Conservation (phyloP, 768 basidiomycete genomes). For the Pleurotus giganteus region DNA sequence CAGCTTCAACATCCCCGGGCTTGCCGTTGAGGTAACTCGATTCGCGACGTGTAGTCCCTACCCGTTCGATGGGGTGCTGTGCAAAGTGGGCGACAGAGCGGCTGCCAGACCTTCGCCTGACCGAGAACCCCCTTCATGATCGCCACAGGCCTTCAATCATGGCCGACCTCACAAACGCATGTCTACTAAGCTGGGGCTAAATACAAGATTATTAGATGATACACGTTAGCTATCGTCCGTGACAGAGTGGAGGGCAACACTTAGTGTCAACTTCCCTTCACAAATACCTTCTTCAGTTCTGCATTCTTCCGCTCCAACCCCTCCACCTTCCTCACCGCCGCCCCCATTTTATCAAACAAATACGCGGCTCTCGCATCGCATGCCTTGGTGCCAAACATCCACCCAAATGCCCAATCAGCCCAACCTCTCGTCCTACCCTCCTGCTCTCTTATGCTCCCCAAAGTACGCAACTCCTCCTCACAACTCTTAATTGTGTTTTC, state of each 20-base stretch:
- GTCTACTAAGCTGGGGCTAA: neutral
- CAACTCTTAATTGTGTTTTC: constrained; percentile 67
- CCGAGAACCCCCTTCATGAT: too few relatives aligned
- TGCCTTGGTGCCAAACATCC: constrained; percentile 46
- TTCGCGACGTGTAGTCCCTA: too few relatives aligned
- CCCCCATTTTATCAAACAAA: constrained; percentile 72
- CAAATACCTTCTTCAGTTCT: constrained; percentile 59
- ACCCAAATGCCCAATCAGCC: constrained; percentile 30
- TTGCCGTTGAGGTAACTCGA: too few relatives aligned
- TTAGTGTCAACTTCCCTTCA: constrained; percentile 28
- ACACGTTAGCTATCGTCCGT: constrained; percentile 9
- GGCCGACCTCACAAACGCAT: neutral
- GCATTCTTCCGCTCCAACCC: constrained; percentile 68
- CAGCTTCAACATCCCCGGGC: too few relatives aligned
- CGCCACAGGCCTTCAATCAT: neutral
- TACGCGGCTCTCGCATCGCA: constrained; percentile 61
- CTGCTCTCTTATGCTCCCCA: constrained; percentile 64
- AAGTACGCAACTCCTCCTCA: constrained; percentile 70
- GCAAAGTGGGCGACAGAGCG: too few relatives aligned
- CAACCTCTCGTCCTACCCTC: constrained; percentile 30
- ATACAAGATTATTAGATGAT: neutral
- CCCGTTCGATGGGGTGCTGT: too few relatives aligned
- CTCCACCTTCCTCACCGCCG: constrained; percentile 66
- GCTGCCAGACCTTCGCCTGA: too few relatives aligned
- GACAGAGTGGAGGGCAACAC: too few relatives aligned